phyloP scores from a whole-genome alignment of 768 basidiomycete genomes.

The Xerocomellus chrysenteron region DNA sequence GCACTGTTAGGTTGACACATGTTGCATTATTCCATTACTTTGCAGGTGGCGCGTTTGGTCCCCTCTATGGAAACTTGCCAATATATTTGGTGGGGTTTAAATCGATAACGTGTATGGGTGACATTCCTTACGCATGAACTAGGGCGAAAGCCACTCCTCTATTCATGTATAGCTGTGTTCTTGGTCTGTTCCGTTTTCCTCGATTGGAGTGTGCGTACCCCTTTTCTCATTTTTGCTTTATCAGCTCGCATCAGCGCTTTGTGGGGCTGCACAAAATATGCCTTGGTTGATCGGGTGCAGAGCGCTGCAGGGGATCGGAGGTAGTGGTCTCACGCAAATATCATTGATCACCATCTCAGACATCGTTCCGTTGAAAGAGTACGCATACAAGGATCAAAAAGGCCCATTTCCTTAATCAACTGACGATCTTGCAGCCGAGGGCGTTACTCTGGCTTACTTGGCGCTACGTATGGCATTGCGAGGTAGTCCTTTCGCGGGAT shows the following conservation, averaged over 20 bases:
- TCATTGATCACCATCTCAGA: constrained; percentile 79
- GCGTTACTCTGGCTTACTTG: constrained; percentile 71
- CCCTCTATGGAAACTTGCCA: constrained; percentile 75
- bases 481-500: constrained; percentile 30
- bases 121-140: constrained; percentile 2
- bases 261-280: constrained; percentile 78
- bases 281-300: constrained; percentile 73
- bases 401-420: neutral
- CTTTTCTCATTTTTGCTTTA: constrained; percentile 1
- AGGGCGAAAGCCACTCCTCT: constrained; percentile 71
- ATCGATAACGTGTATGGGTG: neutral
- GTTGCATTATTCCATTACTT: constrained; percentile 60
- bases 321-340: constrained; percentile 73
- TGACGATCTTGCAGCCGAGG: constrained; percentile 52
- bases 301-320: constrained; percentile 82
- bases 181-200: constrained; percentile 43
- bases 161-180: constrained; percentile 60
- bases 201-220: neutral
- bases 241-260: constrained; percentile 75
- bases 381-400: constrained; percentile 18
- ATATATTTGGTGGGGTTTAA: constrained; percentile 38
- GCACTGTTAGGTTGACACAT: neutral
- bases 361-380: constrained; percentile 80
- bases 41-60: constrained; percentile 60
- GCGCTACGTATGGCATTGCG: constrained; percentile 78